These are phyloP conservation scores for Coniophora puteana DNA, from an alignment of 1,284 basidiomycete genomes.

Conservation along the genomic window DNA sequence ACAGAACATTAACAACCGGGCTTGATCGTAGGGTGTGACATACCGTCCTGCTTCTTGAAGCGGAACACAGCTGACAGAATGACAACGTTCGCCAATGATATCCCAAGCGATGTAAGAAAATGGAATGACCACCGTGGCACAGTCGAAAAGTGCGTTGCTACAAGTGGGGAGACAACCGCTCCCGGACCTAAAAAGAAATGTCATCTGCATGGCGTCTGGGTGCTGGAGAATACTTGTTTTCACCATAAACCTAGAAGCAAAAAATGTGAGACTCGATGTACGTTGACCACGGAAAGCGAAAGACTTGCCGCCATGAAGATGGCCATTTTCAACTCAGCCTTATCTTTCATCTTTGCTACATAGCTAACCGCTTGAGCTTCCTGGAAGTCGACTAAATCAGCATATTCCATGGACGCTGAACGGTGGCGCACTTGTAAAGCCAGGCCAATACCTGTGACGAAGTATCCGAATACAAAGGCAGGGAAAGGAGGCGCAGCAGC, in stretches of 20 bases:
- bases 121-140: constrained; percentile 50
- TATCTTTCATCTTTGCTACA: constrained; percentile 41
- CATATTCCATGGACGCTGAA: no score
- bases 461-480: constrained; percentile 47
- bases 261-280: background rate
- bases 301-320: constrained; percentile 52
- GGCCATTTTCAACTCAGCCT: constrained; percentile 47
- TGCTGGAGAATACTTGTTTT: constrained; percentile 12
- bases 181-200: constrained; percentile 37
- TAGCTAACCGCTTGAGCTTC: constrained; percentile 58
- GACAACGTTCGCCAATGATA: constrained; percentile 41
- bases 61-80: constrained; percentile 45
- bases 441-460: constrained; percentile 57
- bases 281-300: constrained; percentile 27
- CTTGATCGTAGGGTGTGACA: constrained; percentile 19
- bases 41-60: constrained; percentile 47
- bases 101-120: constrained; percentile 51
- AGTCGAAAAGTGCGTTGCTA: constrained; percentile 52
- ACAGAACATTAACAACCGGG: constrained; percentile 35
- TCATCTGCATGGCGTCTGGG: no score
- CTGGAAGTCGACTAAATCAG: no score
- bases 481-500: constrained; percentile 58
- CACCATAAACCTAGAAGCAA: no score
- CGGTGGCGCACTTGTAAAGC: no score
- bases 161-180: constrained; percentile 48